These are phyloP conservation scores for Aspergillus cejpii DNA, from an alignment of 2,329 filamentous ascomycete genomes.

Conservation along the genomic window DNA sequence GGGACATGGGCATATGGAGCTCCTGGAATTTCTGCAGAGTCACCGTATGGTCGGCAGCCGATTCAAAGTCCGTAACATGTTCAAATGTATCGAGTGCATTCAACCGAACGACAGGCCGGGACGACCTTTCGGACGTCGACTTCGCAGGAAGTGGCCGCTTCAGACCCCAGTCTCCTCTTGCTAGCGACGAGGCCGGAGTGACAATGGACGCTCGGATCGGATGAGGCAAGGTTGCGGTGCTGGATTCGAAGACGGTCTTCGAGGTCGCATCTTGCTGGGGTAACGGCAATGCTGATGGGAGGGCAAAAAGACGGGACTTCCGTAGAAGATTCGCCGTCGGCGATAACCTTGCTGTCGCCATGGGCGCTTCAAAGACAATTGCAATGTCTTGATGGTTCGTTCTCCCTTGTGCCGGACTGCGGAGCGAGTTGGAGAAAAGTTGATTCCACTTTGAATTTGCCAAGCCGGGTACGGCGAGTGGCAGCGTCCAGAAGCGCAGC, in stretches of 20 bases:
- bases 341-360: conserved; percentile 46
- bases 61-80: conserved; percentile 81
- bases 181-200: conserved; percentile 64
- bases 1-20: conserved; percentile 64
- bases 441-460: conserved; percentile 23
- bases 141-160: conserved; percentile 76
- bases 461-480: conserved; percentile 22
- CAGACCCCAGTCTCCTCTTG: conserved; percentile 83
- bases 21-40: conserved; percentile 83
- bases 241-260: conserved; percentile 49
- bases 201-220: conserved; percentile 80
- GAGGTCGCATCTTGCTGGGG: conserved; percentile 49
- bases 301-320: conserved; percentile 80
- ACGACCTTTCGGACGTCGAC: conserved; percentile 62
- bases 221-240: conserved; percentile 65
- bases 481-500: conserved; percentile 17
- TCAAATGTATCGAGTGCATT: conserved; percentile 76
- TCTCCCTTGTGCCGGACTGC: conserved; percentile 7
- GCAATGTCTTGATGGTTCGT: conserved; percentile 14
- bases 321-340: conserved; percentile 66
- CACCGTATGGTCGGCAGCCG: conserved; percentile 71
- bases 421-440: conserved; percentile 29
- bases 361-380: conserved; percentile 27
- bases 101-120: conserved; percentile 67
- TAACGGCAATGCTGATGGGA: conserved; percentile 67